A percentile compares a stretch with the other conserved stretches of the same genome.
Evolutionary conservation across 2,329 filamentous ascomycete species (phyloP).

Genomic region (Amauroascus niger): DNA sequence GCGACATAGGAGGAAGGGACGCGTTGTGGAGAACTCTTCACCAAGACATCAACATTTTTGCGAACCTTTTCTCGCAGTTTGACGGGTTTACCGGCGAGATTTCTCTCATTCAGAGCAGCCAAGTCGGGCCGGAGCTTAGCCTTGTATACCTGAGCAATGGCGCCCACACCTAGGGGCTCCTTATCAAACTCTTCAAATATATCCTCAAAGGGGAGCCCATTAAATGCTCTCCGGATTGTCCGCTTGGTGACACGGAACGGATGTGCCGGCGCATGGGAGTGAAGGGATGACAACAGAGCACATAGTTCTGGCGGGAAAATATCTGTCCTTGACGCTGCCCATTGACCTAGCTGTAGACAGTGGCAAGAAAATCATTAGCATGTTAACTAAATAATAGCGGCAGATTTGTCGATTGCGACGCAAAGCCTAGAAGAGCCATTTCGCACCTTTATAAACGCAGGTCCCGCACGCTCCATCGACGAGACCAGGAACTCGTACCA

Average conservation of each 20-base stretch:
- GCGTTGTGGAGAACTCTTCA: slow-evolving; percentile 75
- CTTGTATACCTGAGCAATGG: slow-evolving; percentile 96
- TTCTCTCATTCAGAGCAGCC: slow-evolving; percentile 51
- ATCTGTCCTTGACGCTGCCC: slow-evolving; percentile 91
- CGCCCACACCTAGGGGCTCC: slow-evolving; percentile 79
- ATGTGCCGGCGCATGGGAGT: slow-evolving; percentile 90
- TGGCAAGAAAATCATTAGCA: neutral
- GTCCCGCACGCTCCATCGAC: slow-evolving; percentile 85
- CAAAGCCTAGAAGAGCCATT: neutral
- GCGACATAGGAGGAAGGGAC: slow-evolving; percentile 90
- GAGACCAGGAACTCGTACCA: slow-evolving; percentile 86
- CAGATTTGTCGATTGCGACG: too few relatives aligned
- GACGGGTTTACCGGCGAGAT: slow-evolving; percentile 43
- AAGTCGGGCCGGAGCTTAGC: slow-evolving; percentile 79
- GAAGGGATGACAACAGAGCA: slow-evolving; percentile 82
- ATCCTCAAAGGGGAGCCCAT: slow-evolving; percentile 67
- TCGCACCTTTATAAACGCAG: slow-evolving; percentile 87
- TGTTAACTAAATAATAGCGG: neutral
- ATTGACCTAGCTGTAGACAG: slow-evolving; percentile 68
- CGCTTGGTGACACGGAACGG: slow-evolving; percentile 68
- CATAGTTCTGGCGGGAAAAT: slow-evolving; percentile 94
- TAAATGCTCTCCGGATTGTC: slow-evolving; percentile 73
- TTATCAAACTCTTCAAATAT: slow-evolving; percentile 96
- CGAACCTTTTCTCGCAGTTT: slow-evolving; percentile 60
- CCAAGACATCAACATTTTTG: slow-evolving; percentile 71